phyloP scores from a whole-genome alignment of 768 basidiomycete genomes.

The Suillus weaverae region DNA sequence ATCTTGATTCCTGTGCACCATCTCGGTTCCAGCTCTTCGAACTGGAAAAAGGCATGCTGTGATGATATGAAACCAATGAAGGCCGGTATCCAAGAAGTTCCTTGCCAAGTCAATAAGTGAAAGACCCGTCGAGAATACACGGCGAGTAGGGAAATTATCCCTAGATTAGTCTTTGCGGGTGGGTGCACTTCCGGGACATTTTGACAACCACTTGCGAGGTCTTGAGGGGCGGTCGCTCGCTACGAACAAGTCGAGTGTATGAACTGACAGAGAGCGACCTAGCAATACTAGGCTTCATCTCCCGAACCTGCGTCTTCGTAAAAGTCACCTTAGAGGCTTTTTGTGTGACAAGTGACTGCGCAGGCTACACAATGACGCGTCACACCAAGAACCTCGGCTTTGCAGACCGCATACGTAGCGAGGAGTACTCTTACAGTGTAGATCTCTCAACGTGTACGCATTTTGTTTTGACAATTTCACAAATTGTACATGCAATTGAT shows the following conservation, averaged over 20 bases:
- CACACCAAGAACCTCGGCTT: not conserved
- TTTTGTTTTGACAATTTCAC: not conserved
- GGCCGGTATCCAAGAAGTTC: not conserved
- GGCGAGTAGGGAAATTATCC: not conserved
- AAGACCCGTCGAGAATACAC: not conserved
- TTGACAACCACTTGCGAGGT: not conserved
- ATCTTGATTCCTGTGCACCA: no score
- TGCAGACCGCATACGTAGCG: not conserved
- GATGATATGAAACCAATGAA: not conserved
- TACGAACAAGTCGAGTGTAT: not conserved
- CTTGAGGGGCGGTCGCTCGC: not conserved
- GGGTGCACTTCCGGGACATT: not conserved
- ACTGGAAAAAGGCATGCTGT: not conserved
- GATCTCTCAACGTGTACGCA: not conserved
- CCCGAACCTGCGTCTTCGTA: not conserved
- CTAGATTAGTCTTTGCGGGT: not conserved
- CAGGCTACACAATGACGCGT: not conserved
- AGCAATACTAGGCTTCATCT: not conserved
- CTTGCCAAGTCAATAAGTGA: not conserved
- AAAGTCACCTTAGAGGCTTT: not conserved
- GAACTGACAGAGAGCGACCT: no score
- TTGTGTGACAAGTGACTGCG: not conserved
- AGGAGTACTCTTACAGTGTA: not conserved
- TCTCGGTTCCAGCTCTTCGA: not conserved
- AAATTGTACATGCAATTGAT: not conserved